Evolutionary conservation across 2,329 filamentous ascomycete genomes (phyloP).

Genomic region (Scedosporium apiospermum): DNA sequence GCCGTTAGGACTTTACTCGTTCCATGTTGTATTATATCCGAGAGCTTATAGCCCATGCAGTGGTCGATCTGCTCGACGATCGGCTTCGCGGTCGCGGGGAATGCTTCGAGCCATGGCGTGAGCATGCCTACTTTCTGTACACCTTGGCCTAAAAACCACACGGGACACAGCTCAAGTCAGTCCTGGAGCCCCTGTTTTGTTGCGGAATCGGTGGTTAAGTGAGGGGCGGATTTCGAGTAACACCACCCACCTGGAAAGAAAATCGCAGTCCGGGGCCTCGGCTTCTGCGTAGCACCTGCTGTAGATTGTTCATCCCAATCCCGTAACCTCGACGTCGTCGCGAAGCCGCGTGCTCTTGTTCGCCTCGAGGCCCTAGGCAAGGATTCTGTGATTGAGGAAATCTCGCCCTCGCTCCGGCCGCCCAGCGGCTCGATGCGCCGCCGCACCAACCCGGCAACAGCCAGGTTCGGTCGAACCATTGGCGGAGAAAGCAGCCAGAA

Average conservation of each 20-base stretch:
- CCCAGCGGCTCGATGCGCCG: constrained; percentile 8
- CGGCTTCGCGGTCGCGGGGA: constrained; percentile 66
- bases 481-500: background rate
- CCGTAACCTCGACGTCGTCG: background rate
- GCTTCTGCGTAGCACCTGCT: background rate
- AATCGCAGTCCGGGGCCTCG: constrained; percentile 38
- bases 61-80: constrained; percentile 80
- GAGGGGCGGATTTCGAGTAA: background rate
- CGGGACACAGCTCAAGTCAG: background rate
- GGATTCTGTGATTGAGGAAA: background rate
- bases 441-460: constrained; percentile 7
- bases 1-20: constrained; percentile 68
- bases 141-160: constrained; percentile 56
- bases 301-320: background rate
- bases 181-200: background rate
- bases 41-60: constrained; percentile 60
- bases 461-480: constrained; percentile 3
- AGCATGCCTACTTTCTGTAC: constrained; percentile 87
- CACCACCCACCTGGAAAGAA: constrained; percentile 45
- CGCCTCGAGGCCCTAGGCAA: constrained; percentile 7
- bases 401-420: constrained; percentile 1
- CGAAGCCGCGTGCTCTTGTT: background rate
- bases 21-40: constrained; percentile 67
- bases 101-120: constrained; percentile 75
- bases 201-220: too few species aligned